Conservation (phyloP, 345 rosid genomes). For the Brassica incana region DNA sequence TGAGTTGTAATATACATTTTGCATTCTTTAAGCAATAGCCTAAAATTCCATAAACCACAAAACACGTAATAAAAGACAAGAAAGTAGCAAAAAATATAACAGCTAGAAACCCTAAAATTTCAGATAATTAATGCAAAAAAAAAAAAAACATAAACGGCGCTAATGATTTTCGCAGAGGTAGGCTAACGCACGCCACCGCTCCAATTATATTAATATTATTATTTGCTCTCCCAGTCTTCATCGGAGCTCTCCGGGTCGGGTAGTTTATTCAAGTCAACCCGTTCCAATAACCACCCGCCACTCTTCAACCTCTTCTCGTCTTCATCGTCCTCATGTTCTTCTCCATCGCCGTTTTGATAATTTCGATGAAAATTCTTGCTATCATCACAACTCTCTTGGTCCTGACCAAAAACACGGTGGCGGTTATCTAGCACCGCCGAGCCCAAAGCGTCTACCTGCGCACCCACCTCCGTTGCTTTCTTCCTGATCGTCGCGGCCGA, state of each 20-base stretch:
- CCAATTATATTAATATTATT: neutral
- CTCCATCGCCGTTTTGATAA: conserved; percentile 5
- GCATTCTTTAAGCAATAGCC: conserved; percentile 40
- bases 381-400: neutral
- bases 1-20: conserved; percentile 38
- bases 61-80: conserved; percentile 1
- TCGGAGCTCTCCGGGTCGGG: conserved; percentile 95
- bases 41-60: conserved; percentile 27
- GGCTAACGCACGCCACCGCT: conserved; percentile 34
- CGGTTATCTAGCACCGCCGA: conserved; percentile 43
- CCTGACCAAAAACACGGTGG: conserved; percentile 42
- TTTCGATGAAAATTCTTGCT: conserved; percentile 23
- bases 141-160: conserved; percentile 24
- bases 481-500: conserved; percentile 84
- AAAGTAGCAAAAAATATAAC: neutral
- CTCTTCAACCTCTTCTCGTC: conserved; percentile 41
- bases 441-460: conserved; percentile 85
- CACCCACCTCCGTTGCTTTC: conserved; percentile 91
- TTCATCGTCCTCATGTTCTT: neutral
- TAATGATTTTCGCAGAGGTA: conserved; percentile 17
- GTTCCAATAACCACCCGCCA: conserved; percentile 50
- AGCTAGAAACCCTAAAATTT: conserved; percentile 15
- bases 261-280: conserved; percentile 85
- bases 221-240: conserved; percentile 52
- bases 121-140: conserved; percentile 16